Evolutionary conservation across 2,329 filamentous ascomycete genomes (phyloP).

Genomic region (Aspergillus udagawae): DNA sequence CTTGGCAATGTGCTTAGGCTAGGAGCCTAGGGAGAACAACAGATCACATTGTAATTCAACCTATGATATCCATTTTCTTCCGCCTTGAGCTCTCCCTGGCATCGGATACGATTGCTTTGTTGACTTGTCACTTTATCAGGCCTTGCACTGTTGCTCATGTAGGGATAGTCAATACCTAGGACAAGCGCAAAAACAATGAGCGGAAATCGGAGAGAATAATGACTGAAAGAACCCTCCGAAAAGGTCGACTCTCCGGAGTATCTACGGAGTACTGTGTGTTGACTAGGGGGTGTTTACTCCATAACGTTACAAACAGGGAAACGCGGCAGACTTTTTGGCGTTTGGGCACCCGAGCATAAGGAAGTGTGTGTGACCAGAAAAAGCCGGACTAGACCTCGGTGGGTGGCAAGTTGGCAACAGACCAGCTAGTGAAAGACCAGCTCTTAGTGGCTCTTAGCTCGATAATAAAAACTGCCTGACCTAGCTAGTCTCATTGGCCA

Average conservation of each 20-base stretch:
- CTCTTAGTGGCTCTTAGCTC: background rate
- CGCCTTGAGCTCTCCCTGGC: background rate
- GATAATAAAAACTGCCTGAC: background rate
- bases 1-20: background rate
- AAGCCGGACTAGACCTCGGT: background rate
- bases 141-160: background rate
- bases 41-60: background rate
- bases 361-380: conserved; percentile 5
- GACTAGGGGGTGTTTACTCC: background rate
- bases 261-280: too few species aligned
- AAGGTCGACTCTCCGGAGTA: background rate
- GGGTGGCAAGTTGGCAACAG: background rate
- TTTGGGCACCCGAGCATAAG: conserved; percentile 15
- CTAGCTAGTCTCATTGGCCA: background rate
- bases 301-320: background rate
- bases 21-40: background rate
- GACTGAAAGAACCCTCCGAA: background rate
- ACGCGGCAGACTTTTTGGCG: conserved; percentile 1
- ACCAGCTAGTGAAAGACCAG: background rate
- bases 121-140: background rate
- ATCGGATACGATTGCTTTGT: background rate
- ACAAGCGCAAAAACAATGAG: background rate
- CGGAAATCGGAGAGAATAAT: background rate
- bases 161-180: background rate
- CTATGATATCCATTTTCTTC: background rate